Evolutionary conservation across 2,329 filamentous ascomycete genomes (phyloP).

Genomic region (Lachnellula willkommii): DNA sequence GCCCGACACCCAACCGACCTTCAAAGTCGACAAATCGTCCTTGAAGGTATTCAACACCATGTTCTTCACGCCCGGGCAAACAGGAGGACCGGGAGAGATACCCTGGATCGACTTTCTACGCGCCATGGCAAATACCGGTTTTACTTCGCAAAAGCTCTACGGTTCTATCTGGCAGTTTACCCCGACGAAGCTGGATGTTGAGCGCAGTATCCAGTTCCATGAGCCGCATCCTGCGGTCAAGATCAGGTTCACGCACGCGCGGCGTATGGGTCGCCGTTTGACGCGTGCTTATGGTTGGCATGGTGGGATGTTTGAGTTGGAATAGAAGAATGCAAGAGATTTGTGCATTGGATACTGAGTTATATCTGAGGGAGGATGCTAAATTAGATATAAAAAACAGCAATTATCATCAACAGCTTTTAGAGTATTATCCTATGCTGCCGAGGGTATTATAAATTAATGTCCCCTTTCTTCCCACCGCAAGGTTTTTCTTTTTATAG

Average conservation of each 20-base stretch:
- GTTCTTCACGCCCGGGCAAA: constrained; percentile 33
- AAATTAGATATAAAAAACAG: too few species aligned
- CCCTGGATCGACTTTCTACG: constrained; percentile 48
- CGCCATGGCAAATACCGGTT: constrained; percentile 44
- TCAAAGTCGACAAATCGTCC: constrained; percentile 33
- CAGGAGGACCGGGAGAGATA: constrained; percentile 41
- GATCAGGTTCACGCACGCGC: constrained; percentile 41
- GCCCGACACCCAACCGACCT: constrained; percentile 15
- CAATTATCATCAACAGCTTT: too few species aligned
- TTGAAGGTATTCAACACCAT: constrained; percentile 39
- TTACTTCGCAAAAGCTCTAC: constrained; percentile 49
- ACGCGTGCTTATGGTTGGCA: constrained; percentile 46
- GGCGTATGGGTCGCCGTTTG: constrained; percentile 44
- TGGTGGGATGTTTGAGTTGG: constrained; percentile 37
- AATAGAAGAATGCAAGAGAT: neutral
- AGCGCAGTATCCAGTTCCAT: constrained; percentile 51
- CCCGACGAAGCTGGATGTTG: constrained; percentile 35
- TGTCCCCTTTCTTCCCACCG: too few species aligned
- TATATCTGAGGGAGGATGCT: too few species aligned
- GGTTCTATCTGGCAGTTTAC: constrained; percentile 56
- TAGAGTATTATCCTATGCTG: too few species aligned
- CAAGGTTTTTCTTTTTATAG: too few species aligned
- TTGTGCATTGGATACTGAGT: too few species aligned
- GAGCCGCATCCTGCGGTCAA: constrained; percentile 52
- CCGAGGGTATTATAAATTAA: too few species aligned